These are phyloP conservation scores for Rhinocladiella similis DNA, from an alignment of 2,329 filamentous ascomycete species.

Conservation along the genomic window DNA sequence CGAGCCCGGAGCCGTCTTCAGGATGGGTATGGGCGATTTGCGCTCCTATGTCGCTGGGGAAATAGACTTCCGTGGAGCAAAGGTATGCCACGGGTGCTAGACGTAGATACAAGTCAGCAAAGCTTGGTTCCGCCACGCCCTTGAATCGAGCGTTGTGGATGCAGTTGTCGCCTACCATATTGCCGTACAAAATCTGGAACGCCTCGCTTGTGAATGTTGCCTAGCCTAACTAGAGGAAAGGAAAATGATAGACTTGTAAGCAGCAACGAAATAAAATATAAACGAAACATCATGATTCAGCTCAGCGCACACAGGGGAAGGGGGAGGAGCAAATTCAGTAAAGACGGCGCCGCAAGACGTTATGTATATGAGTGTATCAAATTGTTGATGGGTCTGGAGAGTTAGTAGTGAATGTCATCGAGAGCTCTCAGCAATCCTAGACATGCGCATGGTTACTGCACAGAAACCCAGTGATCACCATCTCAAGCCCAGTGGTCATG, in stretches of 20 bases:
- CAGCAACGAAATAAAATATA: neutral
- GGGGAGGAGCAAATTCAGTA: too few relatives aligned
- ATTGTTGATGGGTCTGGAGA: too few relatives aligned
- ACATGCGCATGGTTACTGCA: too few relatives aligned
- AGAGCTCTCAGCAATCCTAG: neutral
- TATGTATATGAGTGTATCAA: too few relatives aligned
- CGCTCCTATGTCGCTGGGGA: conserved; percentile 50
- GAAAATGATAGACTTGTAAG: neutral
- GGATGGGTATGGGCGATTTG: conserved; percentile 51
- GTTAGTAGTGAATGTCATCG: neutral
- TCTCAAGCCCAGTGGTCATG: neutral
- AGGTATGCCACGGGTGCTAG: conserved; percentile 55
- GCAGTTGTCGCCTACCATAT: conserved; percentile 13
- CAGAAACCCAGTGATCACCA: neutral
- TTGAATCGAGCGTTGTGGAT: neutral
- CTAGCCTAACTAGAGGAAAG: neutral
- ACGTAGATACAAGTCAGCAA: neutral
- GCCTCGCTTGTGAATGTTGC: conserved; percentile 13
- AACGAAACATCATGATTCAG: neutral
- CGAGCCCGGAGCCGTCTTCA: conserved; percentile 41
- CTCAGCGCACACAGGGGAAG: neutral
- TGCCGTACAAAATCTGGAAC: conserved; percentile 19
- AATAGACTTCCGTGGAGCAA: conserved; percentile 49
- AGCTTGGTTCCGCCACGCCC: too few relatives aligned
- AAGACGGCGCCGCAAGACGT: too few relatives aligned